phyloP scores from a whole-genome alignment of 2,329 filamentous ascomycete species.

The Orbilia blumenaviensis region DNA sequence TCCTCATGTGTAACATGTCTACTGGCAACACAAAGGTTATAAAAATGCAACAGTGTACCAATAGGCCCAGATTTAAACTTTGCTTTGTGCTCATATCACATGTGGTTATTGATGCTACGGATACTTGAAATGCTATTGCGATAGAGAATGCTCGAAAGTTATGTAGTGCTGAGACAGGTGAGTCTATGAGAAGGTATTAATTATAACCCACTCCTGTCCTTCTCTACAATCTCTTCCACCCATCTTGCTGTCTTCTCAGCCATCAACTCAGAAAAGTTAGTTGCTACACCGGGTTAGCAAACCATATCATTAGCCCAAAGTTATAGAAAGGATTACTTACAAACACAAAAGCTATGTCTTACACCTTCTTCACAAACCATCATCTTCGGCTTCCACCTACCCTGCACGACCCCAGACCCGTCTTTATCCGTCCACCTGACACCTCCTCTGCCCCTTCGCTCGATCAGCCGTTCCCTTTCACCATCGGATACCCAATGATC shows the following conservation, averaged over 20 bases:
- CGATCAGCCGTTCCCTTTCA: conserved; percentile 66
- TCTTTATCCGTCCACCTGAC: conserved; percentile 53
- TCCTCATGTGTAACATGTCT: too few species aligned
- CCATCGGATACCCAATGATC: conserved; percentile 72
- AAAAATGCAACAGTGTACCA: too few species aligned
- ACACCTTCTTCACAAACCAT: conserved; percentile 68
- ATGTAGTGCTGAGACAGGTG: too few species aligned
- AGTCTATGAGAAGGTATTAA: not conserved
- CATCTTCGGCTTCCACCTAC: conserved; percentile 62
- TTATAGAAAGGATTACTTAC: conserved; percentile 60
- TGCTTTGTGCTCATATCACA: too few species aligned
- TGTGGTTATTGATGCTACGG: too few species aligned
- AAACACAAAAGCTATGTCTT: conserved; percentile 71
- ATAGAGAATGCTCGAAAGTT: too few species aligned
- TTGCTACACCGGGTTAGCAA: not conserved
- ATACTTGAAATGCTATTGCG: too few species aligned
- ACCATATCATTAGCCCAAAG: not conserved
- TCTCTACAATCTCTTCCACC: conserved; percentile 57
- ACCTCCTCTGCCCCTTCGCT: conserved; percentile 58
- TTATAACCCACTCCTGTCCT: not conserved
- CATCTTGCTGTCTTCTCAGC: conserved; percentile 64
- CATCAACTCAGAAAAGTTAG: conserved; percentile 65
- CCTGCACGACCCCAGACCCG: conserved; percentile 53
- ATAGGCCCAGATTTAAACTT: too few species aligned
- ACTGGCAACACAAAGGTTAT: too few species aligned